Evolutionary conservation across 495 filamentous ascomycete species (phyloP), one percentile per base, ranked within the genome.

Genomic region (Penicillium waksmanii): DNA sequence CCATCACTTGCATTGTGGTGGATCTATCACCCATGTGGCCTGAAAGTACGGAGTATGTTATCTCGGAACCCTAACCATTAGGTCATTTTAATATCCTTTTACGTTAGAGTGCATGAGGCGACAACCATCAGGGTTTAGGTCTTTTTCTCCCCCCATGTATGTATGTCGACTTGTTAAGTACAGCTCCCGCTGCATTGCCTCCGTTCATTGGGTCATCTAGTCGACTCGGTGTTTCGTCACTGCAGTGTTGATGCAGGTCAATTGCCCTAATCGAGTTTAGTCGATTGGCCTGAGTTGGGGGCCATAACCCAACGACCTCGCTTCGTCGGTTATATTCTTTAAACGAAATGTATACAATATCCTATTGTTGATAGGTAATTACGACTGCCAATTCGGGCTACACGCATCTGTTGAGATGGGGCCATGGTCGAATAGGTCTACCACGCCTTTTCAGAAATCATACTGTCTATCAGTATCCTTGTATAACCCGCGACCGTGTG

Each of bases 141-240:
- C 17, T 21, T 19, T 13, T 13, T 10, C 35, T 10, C 35, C 12
- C 7, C 42, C 42, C 15, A 46, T 46, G 15, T 46, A 27, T 21
- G 35, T 54, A 42, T 33, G 13, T 43, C 43, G 18, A 35, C 31
- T 40, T 35, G 35, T 27, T 55, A 42, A 36, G 44, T 38, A 17
- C 15, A 40, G 46, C 46, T 27, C 10, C 46, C 4, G 46, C n/a
- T 7, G 21, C 8, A 43, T 50, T 3, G 2, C 38, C 25, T 9
- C 21, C 13, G 36, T 47, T 18, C 35, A 55, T 55, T 55, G 53
- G 53, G 21, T 46, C 40, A 12, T 23, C 25, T 44, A 17, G 10
- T 51, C 25, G 44, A 60, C 23, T 55, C 57, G 57, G 57, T 44
- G 57, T 60, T 60, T 60, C 57, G 57, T 43, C 53, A 44, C 57